A percentile compares a stretch with the other conserved stretches of the same genome.
These are phyloP conservation scores for Pichia rugopelliculosa DNA, from an alignment of 805 yeast genomes.

Conservation along the genomic window DNA sequence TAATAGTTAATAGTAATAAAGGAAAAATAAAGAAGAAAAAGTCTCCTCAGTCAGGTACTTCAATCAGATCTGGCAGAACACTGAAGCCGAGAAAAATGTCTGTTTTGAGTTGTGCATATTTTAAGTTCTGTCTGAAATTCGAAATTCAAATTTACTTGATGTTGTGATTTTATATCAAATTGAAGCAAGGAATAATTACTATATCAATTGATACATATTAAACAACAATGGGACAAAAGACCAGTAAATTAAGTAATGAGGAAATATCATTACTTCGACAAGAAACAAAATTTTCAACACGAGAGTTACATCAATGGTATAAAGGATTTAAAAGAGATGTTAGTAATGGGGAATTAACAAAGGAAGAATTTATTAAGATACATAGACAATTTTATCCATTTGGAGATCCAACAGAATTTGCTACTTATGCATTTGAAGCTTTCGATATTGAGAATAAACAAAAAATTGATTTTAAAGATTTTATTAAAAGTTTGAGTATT, in stretches of 20 bases:
- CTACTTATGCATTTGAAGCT: constrained; percentile 79
- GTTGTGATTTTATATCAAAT: background rate
- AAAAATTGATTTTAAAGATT: constrained; percentile 83
- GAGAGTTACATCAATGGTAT: constrained; percentile 98
- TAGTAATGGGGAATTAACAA: constrained; percentile 80
- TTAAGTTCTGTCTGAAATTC: no score
- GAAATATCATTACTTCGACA: constrained; percentile 75
- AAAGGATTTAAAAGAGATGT: constrained; percentile 93
- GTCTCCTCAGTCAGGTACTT: no score
- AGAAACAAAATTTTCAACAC: constrained; percentile 84
- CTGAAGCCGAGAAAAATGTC: no score
- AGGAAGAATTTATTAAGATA: constrained; percentile 82
- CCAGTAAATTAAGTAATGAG: constrained; percentile 85
- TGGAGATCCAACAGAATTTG: constrained; percentile 92
- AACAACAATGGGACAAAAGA: constrained; percentile 73
- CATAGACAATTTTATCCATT: constrained; percentile 97
- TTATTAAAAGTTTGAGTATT: constrained; percentile 77
- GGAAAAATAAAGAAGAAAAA: no score
- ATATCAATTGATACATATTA: no score
- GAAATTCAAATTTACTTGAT: no score
- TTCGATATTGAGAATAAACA: constrained; percentile 81
- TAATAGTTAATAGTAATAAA: no score
- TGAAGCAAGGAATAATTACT: background rate
- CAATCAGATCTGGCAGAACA: no score
- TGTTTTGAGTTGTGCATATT: no score